phyloP scores from a whole-genome alignment of 441 rosid genomes.

The Populus hybrid region DNA sequence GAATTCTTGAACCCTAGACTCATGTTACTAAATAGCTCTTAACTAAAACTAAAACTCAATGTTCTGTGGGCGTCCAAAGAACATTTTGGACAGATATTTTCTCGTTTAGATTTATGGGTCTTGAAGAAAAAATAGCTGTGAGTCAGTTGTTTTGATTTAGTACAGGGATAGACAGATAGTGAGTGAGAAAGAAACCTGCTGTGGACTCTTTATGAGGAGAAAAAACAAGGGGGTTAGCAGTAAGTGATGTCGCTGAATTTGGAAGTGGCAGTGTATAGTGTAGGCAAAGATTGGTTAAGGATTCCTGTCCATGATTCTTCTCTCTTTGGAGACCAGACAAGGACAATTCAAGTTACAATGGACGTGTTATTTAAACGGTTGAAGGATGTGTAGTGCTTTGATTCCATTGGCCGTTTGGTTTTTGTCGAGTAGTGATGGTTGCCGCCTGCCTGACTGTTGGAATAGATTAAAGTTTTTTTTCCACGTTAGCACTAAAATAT shows the following conservation, averaged over 20 bases:
- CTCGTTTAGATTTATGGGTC: neutral
- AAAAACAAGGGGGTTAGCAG: no score
- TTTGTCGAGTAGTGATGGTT: neutral
- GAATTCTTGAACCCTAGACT: slow-evolving; percentile 7
- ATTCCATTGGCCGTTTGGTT: neutral
- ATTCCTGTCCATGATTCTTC: slow-evolving; percentile 20
- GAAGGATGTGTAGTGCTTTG: neutral
- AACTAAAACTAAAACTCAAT: neutral
- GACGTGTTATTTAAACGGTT: neutral
- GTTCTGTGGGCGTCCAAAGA: neutral
- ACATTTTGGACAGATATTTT: neutral
- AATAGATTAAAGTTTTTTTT: no score
- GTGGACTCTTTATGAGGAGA: no score
- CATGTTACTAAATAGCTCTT: neutral
- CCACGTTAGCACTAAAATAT: no score
- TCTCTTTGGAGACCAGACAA: neutral
- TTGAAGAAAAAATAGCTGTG: neutral
- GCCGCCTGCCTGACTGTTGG: neutral
- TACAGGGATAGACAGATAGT: no score
- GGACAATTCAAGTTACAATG: neutral
- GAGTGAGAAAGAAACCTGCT: no score
- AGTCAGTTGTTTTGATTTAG: neutral
- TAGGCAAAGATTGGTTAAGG: neutral
- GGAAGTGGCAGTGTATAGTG: no score
- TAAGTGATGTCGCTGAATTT: no score